Conservation (phyloP, 768 basidiomycete species). For the Suillus lakei region DNA sequence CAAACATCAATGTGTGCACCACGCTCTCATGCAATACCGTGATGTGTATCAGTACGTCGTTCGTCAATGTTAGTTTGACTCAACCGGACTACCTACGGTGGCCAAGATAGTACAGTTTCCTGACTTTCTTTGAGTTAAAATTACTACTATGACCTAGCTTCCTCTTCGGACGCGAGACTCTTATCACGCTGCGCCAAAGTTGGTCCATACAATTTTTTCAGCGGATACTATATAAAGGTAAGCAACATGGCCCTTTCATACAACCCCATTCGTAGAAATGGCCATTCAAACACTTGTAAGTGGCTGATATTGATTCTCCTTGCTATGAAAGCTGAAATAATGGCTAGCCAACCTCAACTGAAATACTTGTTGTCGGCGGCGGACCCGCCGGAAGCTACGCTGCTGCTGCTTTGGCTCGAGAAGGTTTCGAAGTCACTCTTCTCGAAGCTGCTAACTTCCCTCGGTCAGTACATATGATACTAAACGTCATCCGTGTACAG, state of each 20-base stretch:
- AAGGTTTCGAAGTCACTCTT: conserved; percentile 48
- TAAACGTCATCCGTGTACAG: conserved; percentile 28
- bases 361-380: conserved; percentile 36
- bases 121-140: neutral
- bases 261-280: neutral
- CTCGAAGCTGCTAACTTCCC: conserved; percentile 62
- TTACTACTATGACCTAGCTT: neutral
- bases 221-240: neutral
- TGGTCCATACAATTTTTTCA: neutral
- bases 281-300: neutral
- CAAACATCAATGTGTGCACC: too few species aligned
- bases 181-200: neutral
- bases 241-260: neutral
- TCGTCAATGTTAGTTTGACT: neutral
- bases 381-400: conserved; percentile 65
- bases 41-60: too few species aligned
- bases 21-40: too few species aligned
- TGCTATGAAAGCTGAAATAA: neutral
- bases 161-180: neutral
- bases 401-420: conserved; percentile 43
- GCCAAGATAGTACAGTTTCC: neutral
- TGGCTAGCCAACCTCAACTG: conserved; percentile 11
- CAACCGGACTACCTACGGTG: neutral
- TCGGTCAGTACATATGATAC: conserved; percentile 49
- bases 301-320: neutral